Percentiles rank a stretch among this genome's conserved stretches.
Evolutionary conservation across 2,329 filamentous ascomycete species (phyloP).

Genomic region (Venturia effusa): DNA sequence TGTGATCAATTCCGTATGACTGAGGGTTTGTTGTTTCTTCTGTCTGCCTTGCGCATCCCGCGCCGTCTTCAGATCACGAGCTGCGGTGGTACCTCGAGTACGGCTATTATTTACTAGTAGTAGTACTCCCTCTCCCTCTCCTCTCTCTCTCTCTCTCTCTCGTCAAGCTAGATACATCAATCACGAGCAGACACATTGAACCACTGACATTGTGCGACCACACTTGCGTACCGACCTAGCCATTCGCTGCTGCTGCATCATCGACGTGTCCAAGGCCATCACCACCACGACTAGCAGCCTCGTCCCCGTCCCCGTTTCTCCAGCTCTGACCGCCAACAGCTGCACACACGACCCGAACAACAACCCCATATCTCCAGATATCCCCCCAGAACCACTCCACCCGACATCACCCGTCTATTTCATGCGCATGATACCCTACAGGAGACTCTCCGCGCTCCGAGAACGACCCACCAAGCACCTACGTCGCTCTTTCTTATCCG

Average conservation of each 20-base stretch:
- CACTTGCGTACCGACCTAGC: too few species aligned
- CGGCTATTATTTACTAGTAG: too few species aligned
- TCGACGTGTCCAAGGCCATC: not conserved
- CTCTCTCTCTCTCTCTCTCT: not conserved
- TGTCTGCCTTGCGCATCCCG: not conserved
- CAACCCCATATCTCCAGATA: not conserved
- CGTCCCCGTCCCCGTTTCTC: not conserved
- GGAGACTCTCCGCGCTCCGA: not conserved
- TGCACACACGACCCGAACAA: not conserved
- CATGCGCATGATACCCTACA: slow-evolving; percentile 12
- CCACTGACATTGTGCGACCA: not conserved
- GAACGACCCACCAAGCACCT: slow-evolving; percentile 2
- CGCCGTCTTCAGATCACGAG: too few species aligned
- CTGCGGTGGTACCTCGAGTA: too few species aligned
- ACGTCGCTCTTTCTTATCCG: not conserved
- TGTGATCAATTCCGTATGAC: not conserved
- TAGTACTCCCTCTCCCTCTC: not conserved
- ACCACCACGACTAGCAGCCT: not conserved
- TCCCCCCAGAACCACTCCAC: not conserved
- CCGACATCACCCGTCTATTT: not conserved
- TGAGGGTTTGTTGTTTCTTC: not conserved
- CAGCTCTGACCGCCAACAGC: slow-evolving; percentile 5
- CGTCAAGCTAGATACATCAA: not conserved
- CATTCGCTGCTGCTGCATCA: not conserved
- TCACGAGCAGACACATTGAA: not conserved